Conservation (phyloP, 805 yeast genomes). For the Wickerhamiella slavikovae region DNA sequence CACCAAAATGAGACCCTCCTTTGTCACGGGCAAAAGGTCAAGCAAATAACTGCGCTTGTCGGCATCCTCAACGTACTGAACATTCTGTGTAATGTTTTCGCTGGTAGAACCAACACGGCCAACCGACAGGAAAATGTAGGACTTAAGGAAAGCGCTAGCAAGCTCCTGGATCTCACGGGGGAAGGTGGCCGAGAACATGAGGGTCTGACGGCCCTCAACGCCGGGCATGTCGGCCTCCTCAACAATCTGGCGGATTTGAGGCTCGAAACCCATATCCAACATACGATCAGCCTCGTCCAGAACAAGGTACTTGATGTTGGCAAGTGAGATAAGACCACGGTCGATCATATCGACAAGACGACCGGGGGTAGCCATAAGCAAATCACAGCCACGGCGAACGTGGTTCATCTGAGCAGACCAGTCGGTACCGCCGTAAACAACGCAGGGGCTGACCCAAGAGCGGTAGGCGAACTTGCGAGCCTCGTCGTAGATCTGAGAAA, state of each 20-base stretch:
- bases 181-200: conserved; percentile 98
- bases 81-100: conserved; percentile 90
- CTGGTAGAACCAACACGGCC: conserved; percentile 99
- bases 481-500: conserved; percentile 89
- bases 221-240: conserved; percentile 97
- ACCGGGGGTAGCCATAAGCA: conserved; percentile 97
- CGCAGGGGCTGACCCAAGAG: conserved; percentile 95
- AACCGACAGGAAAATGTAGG: conserved; percentile 86
- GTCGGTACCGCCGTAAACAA: conserved; percentile 97
- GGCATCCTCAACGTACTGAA: conserved; percentile 76
- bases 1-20: conserved; percentile 71
- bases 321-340: conserved; percentile 80
- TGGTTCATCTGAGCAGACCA: conserved; percentile 71
- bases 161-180: conserved; percentile 92
- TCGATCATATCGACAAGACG: conserved; percentile 90
- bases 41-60: conserved; percentile 82
- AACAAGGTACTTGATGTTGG: conserved; percentile 80
- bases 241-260: conserved; percentile 95
- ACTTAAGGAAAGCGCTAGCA: conserved; percentile 92
- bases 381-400: conserved; percentile 83
- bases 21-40: conserved; percentile 64
- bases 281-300: conserved; percentile 98
- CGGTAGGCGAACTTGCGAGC: conserved; percentile 89
- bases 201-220: conserved; percentile 78
- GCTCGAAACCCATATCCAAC: conserved; percentile 99